A percentile compares a stretch with the other conserved stretches of the same genome.
Conservation (phyloP, 2,329 filamentous ascomycete species). For the Hymenotorrendiella dingleyae region DNA sequence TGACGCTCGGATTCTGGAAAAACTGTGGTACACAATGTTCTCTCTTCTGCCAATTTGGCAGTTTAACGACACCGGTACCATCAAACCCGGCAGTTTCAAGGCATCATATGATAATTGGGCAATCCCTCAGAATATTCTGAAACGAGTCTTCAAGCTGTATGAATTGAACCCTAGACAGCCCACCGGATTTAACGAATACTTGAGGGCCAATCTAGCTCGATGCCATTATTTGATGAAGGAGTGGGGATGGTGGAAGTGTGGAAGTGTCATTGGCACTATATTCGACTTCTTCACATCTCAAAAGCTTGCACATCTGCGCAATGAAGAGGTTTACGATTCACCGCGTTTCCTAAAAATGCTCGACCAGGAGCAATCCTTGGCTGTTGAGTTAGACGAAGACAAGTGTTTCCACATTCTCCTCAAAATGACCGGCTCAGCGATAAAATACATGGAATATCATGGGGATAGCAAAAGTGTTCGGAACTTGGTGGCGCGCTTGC, state of each 20-base stretch:
- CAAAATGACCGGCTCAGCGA: constrained; percentile 55
- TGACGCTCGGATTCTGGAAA: constrained; percentile 47
- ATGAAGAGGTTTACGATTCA: constrained; percentile 57
- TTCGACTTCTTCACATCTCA: constrained; percentile 65
- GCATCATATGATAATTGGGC: constrained; percentile 50
- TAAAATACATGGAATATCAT: constrained; percentile 44
- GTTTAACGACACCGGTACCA: constrained; percentile 49
- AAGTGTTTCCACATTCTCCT: constrained; percentile 63
- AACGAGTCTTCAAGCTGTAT: constrained; percentile 53
- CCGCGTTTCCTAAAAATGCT: constrained; percentile 56
- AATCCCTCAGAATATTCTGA: constrained; percentile 51
- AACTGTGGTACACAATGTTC: constrained; percentile 53
- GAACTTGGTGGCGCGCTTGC: constrained; percentile 54
- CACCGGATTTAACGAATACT: constrained; percentile 61
- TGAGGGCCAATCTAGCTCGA: constrained; percentile 50
- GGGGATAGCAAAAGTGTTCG: constrained; percentile 50
- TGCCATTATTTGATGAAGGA: constrained; percentile 58
- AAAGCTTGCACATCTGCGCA: constrained; percentile 55
- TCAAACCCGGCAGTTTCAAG: constrained; percentile 37
- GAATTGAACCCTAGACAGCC: constrained; percentile 47
- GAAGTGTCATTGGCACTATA: constrained; percentile 49
- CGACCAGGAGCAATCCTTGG: constrained; percentile 37
- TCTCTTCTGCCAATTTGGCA: constrained; percentile 55
- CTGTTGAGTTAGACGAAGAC: constrained; percentile 48
- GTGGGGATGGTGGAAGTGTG: constrained; percentile 59